Evolutionary conservation across 2,329 filamentous ascomycete species (phyloP).

Genomic region (Akanthomyces uredinophilus): DNA sequence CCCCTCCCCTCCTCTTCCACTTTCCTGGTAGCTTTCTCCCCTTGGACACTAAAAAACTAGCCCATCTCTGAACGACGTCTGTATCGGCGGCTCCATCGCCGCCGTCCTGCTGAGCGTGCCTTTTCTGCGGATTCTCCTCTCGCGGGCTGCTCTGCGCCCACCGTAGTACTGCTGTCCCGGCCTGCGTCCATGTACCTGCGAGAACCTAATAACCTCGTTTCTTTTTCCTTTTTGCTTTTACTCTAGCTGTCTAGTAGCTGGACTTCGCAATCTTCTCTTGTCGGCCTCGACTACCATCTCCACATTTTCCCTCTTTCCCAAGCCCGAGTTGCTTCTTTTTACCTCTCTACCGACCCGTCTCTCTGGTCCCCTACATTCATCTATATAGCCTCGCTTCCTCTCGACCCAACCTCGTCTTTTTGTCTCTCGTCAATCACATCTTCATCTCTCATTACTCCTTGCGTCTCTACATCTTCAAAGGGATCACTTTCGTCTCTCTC

Average conservation of each 20-base stretch:
- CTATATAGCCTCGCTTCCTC: slow-evolving; percentile 14
- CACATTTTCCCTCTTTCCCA: slow-evolving; percentile 2
- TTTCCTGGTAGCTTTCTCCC: neutral
- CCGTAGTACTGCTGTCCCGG: neutral
- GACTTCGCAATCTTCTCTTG: slow-evolving; percentile 1
- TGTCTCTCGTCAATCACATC: slow-evolving; percentile 5
- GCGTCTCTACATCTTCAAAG: neutral
- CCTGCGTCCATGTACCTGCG: neutral
- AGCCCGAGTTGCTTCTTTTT: slow-evolving; percentile 11
- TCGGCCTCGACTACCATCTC: slow-evolving; percentile 12
- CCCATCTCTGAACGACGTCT: slow-evolving; percentile 13
- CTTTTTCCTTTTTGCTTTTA: slow-evolving; percentile 5
- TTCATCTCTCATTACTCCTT: neutral
- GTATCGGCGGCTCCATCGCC: slow-evolving; percentile 12
- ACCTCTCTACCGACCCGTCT: slow-evolving; percentile 8
- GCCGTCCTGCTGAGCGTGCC: neutral
- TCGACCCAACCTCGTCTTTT: neutral
- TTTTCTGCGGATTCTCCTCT: neutral
- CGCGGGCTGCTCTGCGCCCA: neutral
- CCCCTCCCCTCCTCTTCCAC: neutral
- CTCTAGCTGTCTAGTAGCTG: neutral
- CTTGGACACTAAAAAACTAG: slow-evolving; percentile 12
- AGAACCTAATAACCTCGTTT: neutral
- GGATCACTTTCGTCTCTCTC: neutral
- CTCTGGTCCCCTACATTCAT: slow-evolving; percentile 9